Conservation (phyloP, 1,284 basidiomycete species). For the Coniferiporia sulphurascens region DNA sequence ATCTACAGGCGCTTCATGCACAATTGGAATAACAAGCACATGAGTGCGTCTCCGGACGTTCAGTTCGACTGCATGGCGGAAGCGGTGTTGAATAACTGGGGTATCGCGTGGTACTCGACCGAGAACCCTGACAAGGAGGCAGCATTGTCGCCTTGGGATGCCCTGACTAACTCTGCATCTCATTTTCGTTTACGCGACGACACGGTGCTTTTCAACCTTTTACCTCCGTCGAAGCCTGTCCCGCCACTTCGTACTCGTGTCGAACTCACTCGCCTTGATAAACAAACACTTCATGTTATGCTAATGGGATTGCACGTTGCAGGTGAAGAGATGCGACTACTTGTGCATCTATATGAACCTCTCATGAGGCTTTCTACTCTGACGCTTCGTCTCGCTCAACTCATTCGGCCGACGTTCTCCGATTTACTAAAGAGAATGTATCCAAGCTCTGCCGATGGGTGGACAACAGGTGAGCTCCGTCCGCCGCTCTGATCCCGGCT, state of each 20-base stretch:
- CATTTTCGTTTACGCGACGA: constrained; percentile 53
- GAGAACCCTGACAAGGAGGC: constrained; percentile 17
- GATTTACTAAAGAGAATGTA: constrained; percentile 84
- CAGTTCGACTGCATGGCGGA: constrained; percentile 53
- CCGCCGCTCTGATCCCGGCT: constrained; percentile 6
- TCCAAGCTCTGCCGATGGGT: constrained; percentile 51
- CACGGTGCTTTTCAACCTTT: constrained; percentile 35
- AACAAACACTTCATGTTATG: constrained; percentile 42
- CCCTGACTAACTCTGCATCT: constrained; percentile 35
- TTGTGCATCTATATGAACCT: constrained; percentile 46
- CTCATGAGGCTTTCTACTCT: constrained; percentile 60
- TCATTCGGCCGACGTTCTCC: constrained; percentile 74
- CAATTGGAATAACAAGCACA: constrained; percentile 45
- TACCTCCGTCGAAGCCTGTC: constrained; percentile 21
- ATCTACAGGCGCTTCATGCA: constrained; percentile 55
- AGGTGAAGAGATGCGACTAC: constrained; percentile 64
- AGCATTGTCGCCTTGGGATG: constrained; percentile 27
- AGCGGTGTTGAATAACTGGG: constrained; percentile 49
- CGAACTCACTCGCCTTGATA: constrained; percentile 1
- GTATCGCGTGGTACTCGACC: constrained; percentile 19
- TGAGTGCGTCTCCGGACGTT: constrained; percentile 38
- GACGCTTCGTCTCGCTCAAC: constrained; percentile 60
- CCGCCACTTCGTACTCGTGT: constrained; percentile 39
- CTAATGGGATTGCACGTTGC: constrained; percentile 75
- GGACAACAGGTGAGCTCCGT: constrained; percentile 52